Percentiles rank a stretch among this genome's conserved stretches.
phyloP scores from a whole-genome alignment of 2,329 filamentous ascomycete species.

The Chalaropsis thielavioides region DNA sequence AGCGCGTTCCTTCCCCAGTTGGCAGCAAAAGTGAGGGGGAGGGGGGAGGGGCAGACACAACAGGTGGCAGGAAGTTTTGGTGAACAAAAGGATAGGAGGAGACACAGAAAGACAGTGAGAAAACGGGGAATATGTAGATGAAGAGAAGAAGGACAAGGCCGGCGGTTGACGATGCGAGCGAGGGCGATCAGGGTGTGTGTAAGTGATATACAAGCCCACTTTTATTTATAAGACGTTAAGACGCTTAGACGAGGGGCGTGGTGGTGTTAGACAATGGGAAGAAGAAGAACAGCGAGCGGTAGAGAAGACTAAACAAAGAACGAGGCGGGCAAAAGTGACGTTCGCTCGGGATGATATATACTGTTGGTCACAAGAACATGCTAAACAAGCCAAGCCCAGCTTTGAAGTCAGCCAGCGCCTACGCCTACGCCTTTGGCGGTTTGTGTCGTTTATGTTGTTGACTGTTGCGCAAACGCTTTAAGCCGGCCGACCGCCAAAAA shows the following conservation, averaged over 20 bases:
- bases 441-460: conserved; percentile 2
- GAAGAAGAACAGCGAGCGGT: neutral
- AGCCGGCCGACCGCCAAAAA: conserved; percentile 1
- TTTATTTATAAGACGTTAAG: neutral
- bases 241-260: neutral
- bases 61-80: neutral
- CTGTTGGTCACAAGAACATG: neutral
- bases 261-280: neutral
- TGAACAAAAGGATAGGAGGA: neutral
- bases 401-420: neutral
- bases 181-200: neutral
- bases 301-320: neutral
- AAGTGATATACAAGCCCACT: conserved; percentile 1
- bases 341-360: neutral
- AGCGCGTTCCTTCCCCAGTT: neutral
- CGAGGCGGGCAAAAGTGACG: neutral
- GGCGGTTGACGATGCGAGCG: neutral
- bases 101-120: neutral
- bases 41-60: neutral
- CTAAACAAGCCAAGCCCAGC: neutral
- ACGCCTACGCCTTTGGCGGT: neutral
- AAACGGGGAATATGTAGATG: neutral
- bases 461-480: conserved; percentile 4
- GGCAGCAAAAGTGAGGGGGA: too few species aligned
- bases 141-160: neutral